These are phyloP conservation scores for Meripilus lineatus DNA, from an alignment of 1,284 basidiomycete species.

Conservation along the genomic window DNA sequence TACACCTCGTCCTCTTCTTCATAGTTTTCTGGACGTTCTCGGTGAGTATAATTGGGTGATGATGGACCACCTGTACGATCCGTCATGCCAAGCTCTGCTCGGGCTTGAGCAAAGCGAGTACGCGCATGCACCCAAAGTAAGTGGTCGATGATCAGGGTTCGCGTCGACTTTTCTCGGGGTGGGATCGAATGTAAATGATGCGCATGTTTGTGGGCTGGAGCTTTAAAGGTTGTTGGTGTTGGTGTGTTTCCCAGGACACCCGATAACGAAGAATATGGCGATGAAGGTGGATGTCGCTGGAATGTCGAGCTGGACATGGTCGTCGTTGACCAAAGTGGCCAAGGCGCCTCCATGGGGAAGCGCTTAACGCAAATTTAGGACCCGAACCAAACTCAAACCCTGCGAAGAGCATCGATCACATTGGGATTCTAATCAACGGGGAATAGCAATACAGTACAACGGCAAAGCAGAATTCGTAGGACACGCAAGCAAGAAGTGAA, in stretches of 20 bases:
- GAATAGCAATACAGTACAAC: no score
- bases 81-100: constrained; percentile 78
- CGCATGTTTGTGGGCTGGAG: constrained; percentile 66
- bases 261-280: constrained; percentile 23
- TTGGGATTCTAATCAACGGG: no score
- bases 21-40: constrained; percentile 65
- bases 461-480: no score
- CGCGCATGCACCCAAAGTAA: constrained; percentile 77
- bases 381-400: no score
- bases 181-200: constrained; percentile 75
- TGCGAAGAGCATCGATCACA: no score
- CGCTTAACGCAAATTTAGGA: no score
- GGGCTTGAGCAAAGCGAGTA: constrained; percentile 75
- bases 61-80: constrained; percentile 64
- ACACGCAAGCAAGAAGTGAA: no score
- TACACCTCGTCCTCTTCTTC: constrained; percentile 63
- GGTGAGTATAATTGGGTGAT: constrained; percentile 50
- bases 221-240: constrained; percentile 35
- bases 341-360: no score
- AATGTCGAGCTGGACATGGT: constrained; percentile 13
- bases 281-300: constrained; percentile 25
- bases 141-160: constrained; percentile 79
- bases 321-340: constrained; percentile 9
- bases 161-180: constrained; percentile 72
- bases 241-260: constrained; percentile 9